Base-by-base conservation (phyloP, 73 alveolate genomes). In the Uronychia setigera region DNA sequence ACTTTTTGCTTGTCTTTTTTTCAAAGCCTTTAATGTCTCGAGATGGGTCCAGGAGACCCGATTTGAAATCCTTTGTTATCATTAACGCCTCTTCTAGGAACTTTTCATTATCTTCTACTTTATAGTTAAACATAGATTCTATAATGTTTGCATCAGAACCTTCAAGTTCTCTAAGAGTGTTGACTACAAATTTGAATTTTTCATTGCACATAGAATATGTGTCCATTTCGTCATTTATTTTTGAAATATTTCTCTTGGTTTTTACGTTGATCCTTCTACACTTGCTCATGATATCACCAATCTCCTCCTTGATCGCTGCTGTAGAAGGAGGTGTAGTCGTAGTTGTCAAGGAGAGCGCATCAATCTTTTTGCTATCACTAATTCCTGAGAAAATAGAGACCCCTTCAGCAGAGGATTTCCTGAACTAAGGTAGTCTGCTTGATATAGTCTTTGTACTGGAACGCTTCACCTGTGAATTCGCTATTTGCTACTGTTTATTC, bases 21-120 rank as follows among this genome's bases (percentile, higher is more conserved):
- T 86, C 87, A 35, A 46, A 86, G 46, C 59, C 79, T 1, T 81
- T 27, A 31, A 59, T 78, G 27, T 78, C 87, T 74, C 87, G 78
- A 13, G 84, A 33, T 14, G 92, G 92, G 79, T 86, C 92, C 1
- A 86, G 83, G 27, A 78, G 28, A 1, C 92, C 92, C n/a, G 58
- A 76, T 59, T 86, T 86, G 83, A 26, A 86, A 31, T 86, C 92
- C 46, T 33, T 86, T 1, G 92, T 86, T 9, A 86, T 80, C 81
- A 26, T 27, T 34, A 33, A 26, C 31, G 87, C 87, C 57, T 86
- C 92, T 0, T 58, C 30, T 0, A 58, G 60, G 31, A 78, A 79
- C 27, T 86, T 80, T 26, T 32, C 46, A 27, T 59, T 26, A 19
- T 82, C 92, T 59, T 59, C 58, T 30, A 86, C 67, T 75, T 86